phyloP scores from a whole-genome alignment of 2,329 filamentous ascomycete species.

The Bipolaris bicolor region DNA sequence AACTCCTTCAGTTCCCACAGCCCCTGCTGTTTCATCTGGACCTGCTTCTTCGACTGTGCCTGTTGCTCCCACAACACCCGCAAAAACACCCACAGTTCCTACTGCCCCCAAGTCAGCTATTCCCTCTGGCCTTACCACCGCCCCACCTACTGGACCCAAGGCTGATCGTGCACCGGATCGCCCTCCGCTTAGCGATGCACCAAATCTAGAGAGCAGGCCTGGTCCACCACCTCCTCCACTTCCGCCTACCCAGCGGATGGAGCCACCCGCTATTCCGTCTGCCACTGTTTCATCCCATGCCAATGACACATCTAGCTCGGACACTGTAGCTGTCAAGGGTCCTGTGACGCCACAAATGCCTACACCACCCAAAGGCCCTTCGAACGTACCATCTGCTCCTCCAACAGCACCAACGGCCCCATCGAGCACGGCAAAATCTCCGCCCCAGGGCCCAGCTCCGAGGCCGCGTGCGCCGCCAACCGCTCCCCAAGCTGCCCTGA shows the following conservation, averaged over 20 bases:
- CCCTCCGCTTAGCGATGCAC: slow-evolving; percentile 24
- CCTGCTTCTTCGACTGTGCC: slow-evolving; percentile 21
- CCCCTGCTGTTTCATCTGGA: slow-evolving; percentile 24
- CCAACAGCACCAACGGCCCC: slow-evolving; percentile 11
- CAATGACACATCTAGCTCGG: slow-evolving; percentile 13
- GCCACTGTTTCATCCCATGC: slow-evolving; percentile 18
- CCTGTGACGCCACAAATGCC: slow-evolving; percentile 14
- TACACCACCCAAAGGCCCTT: slow-evolving; percentile 13
- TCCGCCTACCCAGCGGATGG: slow-evolving; percentile 26
- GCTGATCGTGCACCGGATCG: slow-evolving; percentile 45
- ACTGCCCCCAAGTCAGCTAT: slow-evolving; percentile 44
- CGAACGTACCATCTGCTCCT: slow-evolving; percentile 9
- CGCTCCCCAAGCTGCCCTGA: slow-evolving; percentile 42
- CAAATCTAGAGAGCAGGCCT: slow-evolving; percentile 29
- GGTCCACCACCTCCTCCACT: slow-evolving; percentile 22
- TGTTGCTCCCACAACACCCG: slow-evolving; percentile 27
- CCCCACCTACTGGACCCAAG: slow-evolving; percentile 52
- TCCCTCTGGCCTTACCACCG: slow-evolving; percentile 44
- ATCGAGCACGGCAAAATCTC: slow-evolving; percentile 32
- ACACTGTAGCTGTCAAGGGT: slow-evolving; percentile 24
- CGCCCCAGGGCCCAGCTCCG: slow-evolving; percentile 39
- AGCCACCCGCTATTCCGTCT: slow-evolving; percentile 27
- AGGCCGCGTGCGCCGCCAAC: slow-evolving; percentile 39
- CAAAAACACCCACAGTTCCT: slow-evolving; percentile 23
- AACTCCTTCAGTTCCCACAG: slow-evolving; percentile 22